A percentile compares a stretch with the other conserved stretches of the same genome.
Evolutionary conservation across 176 grass and related monocot species (phyloP).

Genomic region (Puya raimondii): DNA sequence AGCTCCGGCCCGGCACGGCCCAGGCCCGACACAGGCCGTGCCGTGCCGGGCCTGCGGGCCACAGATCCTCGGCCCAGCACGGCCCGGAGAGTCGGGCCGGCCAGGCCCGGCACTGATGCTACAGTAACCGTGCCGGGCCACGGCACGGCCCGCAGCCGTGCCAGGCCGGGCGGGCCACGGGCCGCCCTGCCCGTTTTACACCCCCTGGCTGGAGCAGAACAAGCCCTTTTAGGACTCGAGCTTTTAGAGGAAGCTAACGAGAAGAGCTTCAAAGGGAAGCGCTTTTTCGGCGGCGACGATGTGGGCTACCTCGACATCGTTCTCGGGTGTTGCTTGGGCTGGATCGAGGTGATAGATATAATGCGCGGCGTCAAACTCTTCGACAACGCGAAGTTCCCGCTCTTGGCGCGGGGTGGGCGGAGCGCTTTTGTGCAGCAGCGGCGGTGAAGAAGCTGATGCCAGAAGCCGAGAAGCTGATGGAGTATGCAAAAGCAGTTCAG

Average conservation of each 20-base stretch:
- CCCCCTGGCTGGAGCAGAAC: not conserved
- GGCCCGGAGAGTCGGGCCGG: too few species aligned
- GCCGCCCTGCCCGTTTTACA: too few species aligned
- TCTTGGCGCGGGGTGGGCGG: slow-evolving; percentile 32
- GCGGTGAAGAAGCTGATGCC: slow-evolving; percentile 33
- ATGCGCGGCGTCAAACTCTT: slow-evolving; percentile 17
- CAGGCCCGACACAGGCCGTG: too few species aligned
- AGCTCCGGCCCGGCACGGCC: too few species aligned
- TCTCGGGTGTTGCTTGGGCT: slow-evolving; percentile 26
- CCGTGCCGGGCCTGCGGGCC: too few species aligned
- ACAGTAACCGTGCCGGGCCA: too few species aligned
- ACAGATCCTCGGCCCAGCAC: too few species aligned
- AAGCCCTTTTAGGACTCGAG: slow-evolving; percentile 12
- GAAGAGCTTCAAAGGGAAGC: slow-evolving; percentile 27
- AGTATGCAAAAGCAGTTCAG: slow-evolving; percentile 21
- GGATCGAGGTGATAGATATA: slow-evolving; percentile 33
- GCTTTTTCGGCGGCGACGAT: slow-evolving; percentile 45
- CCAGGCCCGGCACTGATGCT: too few species aligned
- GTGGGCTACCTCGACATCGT: slow-evolving; percentile 43
- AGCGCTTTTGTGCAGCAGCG: slow-evolving; percentile 24
- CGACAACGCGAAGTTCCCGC: slow-evolving; percentile 26
- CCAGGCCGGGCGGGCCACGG: too few species aligned
- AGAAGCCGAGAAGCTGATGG: slow-evolving; percentile 16
- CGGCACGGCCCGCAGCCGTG: too few species aligned
- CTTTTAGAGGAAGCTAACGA: slow-evolving; percentile 40